These are phyloP conservation scores for Hibiscus syriacus DNA, from an alignment of 345 rosid species.

Conservation along the genomic window DNA sequence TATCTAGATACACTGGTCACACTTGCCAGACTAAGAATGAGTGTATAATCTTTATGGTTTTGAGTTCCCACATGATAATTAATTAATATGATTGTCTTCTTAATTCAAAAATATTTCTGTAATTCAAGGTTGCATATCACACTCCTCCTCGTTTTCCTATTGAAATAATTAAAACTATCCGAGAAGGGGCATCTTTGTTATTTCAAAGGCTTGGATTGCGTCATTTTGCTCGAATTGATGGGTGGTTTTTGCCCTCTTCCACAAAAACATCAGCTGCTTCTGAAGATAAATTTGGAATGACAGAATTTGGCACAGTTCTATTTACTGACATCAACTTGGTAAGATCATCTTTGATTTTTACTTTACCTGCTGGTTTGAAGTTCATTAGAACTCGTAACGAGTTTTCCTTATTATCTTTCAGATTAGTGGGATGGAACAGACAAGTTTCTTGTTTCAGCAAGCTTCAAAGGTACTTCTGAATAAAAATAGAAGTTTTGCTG, in stretches of 20 bases:
- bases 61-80: background rate
- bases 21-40: slow-evolving; percentile 1
- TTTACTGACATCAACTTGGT: slow-evolving; percentile 94
- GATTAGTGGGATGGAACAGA: slow-evolving; percentile 99
- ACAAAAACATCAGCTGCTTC: slow-evolving; percentile 30
- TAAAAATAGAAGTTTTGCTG: background rate
- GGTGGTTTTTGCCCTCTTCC: slow-evolving; percentile 77
- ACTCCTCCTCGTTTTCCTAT: slow-evolving; percentile 93
- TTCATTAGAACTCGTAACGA: slow-evolving; percentile 3
- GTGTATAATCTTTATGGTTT: background rate
- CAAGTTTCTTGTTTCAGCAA: slow-evolving; percentile 93
- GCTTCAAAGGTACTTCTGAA: slow-evolving; percentile 72
- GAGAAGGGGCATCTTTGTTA: slow-evolving; percentile 75
- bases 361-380: background rate
- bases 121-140: slow-evolving; percentile 79
- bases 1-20: background rate
- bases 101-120: slow-evolving; percentile 7
- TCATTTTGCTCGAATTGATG: slow-evolving; percentile 94
- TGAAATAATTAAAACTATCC: slow-evolving; percentile 58
- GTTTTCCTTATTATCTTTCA: slow-evolving; percentile 25
- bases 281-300: slow-evolving; percentile 35
- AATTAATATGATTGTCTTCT: background rate
- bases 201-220: slow-evolving; percentile 66
- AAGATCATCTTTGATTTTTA: slow-evolving; percentile 17
- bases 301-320: slow-evolving; percentile 39